phyloP scores from a whole-genome alignment of 139 green algal genomes.

The Picochlorum sp. region DNA sequence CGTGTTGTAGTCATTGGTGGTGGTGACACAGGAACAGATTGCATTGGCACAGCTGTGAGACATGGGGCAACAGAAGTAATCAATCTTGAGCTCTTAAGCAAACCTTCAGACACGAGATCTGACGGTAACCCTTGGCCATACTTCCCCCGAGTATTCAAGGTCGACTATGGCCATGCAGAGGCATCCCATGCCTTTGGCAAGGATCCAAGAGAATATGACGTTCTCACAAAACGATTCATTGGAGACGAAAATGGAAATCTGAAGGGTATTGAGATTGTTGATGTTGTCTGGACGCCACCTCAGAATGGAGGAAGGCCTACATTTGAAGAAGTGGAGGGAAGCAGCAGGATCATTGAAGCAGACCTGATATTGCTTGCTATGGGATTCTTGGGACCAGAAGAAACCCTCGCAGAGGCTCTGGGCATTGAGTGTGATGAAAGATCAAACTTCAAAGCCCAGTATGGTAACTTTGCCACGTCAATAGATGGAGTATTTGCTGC shows the following conservation, averaged over 20 bases:
- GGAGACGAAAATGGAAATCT: constrained; percentile 66
- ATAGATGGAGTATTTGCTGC: constrained; percentile 90
- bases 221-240: constrained; percentile 93
- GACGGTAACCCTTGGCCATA: constrained; percentile 87
- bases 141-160: constrained; percentile 66
- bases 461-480: constrained; percentile 76
- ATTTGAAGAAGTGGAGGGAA: constrained; percentile 68
- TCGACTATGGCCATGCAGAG: constrained; percentile 94
- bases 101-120: constrained; percentile 65
- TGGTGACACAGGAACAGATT: constrained; percentile 95
- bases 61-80: constrained; percentile 72
- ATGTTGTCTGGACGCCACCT: constrained; percentile 36
- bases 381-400: constrained; percentile 93
- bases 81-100: constrained; percentile 89
- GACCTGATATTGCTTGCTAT: constrained; percentile 93
- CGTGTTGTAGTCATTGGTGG: constrained; percentile 94
- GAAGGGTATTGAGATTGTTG: constrained; percentile 48
- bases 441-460: constrained; percentile 94
- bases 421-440: constrained; percentile 71
- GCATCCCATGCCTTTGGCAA: constrained; percentile 56
- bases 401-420: constrained; percentile 57
- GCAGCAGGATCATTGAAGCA: constrained; percentile 52
- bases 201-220: constrained; percentile 84
- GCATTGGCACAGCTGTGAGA: constrained; percentile 87
- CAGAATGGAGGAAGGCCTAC: constrained; percentile 33